A percentile compares a stretch with the other conserved stretches of the same genome.
phyloP scores from a whole-genome alignment of 257 asterid genomes.

The Ocimum tenuiflorum region DNA sequence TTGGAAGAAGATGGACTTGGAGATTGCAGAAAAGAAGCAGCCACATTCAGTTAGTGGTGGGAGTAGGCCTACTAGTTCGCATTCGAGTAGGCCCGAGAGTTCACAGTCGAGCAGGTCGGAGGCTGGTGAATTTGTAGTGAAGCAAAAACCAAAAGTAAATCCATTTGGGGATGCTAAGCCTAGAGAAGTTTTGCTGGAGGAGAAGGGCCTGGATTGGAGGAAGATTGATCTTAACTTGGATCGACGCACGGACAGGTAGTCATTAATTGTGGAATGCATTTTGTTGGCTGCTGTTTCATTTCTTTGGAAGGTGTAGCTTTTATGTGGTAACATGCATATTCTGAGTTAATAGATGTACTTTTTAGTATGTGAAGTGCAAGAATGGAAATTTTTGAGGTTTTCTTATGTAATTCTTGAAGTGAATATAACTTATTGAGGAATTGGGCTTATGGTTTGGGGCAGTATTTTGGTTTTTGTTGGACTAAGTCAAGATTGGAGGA shows the following conservation, averaged over 20 bases:
- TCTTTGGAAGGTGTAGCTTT: background rate
- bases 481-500: background rate
- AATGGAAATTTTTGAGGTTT: background rate
- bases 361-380: background rate
- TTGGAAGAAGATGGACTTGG: conserved; percentile 79
- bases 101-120: conserved; percentile 59
- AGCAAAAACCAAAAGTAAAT: conserved; percentile 73
- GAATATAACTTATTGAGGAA: background rate
- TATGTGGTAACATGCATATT: background rate
- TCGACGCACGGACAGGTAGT: conserved; percentile 66
- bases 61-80: conserved; percentile 80
- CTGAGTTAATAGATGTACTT: background rate
- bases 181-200: conserved; percentile 87
- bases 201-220: conserved; percentile 94
- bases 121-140: conserved; percentile 39
- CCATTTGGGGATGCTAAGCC: conserved; percentile 98
- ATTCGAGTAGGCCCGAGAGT: conserved; percentile 80
- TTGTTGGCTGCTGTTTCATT: background rate
- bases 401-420: background rate
- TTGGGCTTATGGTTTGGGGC: background rate
- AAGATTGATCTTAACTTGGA: conserved; percentile 88
- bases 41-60: conserved; percentile 27
- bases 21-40: conserved; percentile 55
- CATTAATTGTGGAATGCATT: background rate
- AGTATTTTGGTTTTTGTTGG: background rate